Conservation (phyloP, 805 yeast species). For the Zygosaccharomyces bisporus region DNA sequence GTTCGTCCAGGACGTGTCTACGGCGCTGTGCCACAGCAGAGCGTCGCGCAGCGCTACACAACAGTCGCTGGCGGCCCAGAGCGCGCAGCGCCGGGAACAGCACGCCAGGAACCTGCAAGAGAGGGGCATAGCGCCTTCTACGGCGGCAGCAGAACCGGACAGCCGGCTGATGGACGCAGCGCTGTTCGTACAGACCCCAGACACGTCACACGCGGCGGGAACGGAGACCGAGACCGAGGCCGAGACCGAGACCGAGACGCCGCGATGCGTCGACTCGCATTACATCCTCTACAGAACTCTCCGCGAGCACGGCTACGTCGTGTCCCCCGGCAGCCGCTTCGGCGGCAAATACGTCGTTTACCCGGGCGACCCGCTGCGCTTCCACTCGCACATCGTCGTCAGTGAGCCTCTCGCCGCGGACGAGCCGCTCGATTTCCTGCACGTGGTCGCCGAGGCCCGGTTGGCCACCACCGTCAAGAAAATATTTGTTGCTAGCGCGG, state of each 20-base stretch:
- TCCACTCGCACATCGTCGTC: slow-evolving; percentile 81
- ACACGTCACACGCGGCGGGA: slow-evolving; percentile 11
- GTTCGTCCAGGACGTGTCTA: slow-evolving; percentile 10
- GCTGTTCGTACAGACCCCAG: slow-evolving; percentile 24
- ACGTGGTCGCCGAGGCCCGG: slow-evolving; percentile 80
- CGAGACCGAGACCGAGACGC: too few relatives aligned
- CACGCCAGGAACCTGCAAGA: slow-evolving; percentile 20
- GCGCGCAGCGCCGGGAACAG: slow-evolving; percentile 21
- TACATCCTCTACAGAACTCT: slow-evolving; percentile 38
- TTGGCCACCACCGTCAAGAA: slow-evolving; percentile 91
- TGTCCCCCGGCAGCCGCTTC: slow-evolving; percentile 84
- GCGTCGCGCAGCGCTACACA: slow-evolving; percentile 13
- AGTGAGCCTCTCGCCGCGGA: slow-evolving; percentile 43
- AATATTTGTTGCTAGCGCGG: slow-evolving; percentile 60
- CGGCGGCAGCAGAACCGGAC: not conserved
- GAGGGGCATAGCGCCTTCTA: slow-evolving; percentile 17
- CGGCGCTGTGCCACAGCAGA: not conserved
- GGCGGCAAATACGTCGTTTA: slow-evolving; percentile 88
- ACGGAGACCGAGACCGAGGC: not conserved
- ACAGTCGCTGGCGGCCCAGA: slow-evolving; percentile 6
- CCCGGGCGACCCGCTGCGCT: slow-evolving; percentile 91
- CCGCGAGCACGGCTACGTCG: slow-evolving; percentile 42
- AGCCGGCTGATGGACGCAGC: slow-evolving; percentile 24
- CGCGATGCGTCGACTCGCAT: slow-evolving; percentile 9
- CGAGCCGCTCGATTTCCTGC: slow-evolving; percentile 51